Evolutionary conservation across 805 yeast species (phyloP).

Genomic region (Scheffersomyces coipomensis): DNA sequence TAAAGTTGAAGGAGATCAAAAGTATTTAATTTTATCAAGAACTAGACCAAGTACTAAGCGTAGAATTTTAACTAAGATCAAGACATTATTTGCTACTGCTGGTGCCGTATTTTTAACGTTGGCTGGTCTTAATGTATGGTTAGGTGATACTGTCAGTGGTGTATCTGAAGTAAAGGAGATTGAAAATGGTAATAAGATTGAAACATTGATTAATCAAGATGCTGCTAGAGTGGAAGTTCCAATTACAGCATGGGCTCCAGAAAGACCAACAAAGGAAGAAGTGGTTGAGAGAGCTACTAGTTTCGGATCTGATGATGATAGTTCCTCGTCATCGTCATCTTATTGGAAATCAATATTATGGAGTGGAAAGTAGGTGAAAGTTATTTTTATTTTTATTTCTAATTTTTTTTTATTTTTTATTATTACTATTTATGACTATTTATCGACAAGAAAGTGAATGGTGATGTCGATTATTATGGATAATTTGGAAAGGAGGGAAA

Average conservation of each 20-base stretch:
- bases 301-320: background rate
- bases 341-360: background rate
- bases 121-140: slow-evolving; percentile 19
- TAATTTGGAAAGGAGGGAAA: too few relatives aligned
- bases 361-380: background rate
- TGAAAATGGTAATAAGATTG: background rate
- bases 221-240: background rate
- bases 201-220: background rate
- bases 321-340: background rate
- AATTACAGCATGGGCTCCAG: background rate
- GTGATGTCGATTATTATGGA: too few relatives aligned
- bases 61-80: slow-evolving; percentile 10
- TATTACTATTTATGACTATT: background rate
- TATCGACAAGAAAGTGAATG: too few relatives aligned
- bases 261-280: background rate
- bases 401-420: background rate
- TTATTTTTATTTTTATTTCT: too few relatives aligned
- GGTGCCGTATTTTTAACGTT: slow-evolving; percentile 22
- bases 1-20: slow-evolving; percentile 20
- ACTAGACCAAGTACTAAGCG: slow-evolving; percentile 1
- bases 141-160: slow-evolving; percentile 9
- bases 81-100: slow-evolving; percentile 21
- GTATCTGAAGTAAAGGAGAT: background rate
- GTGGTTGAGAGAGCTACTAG: background rate
- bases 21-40: slow-evolving; percentile 12